These are phyloP conservation scores for Scheffersomyces insectosa DNA, from an alignment of 1,139 yeast genomes.

Conservation along the genomic window DNA sequence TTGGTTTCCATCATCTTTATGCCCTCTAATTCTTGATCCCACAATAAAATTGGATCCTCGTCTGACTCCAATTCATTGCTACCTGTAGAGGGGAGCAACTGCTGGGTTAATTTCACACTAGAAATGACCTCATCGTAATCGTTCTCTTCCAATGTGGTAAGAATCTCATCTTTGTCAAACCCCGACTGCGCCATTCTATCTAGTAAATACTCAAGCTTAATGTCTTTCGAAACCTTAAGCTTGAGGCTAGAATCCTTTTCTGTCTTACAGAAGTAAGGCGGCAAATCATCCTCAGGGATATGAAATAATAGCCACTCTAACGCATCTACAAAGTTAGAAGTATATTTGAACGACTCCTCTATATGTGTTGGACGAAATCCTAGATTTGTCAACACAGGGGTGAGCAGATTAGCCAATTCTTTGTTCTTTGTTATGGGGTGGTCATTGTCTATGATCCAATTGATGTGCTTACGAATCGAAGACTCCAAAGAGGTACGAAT, in stretches of 20 bases:
- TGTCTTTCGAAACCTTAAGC: slow-evolving; percentile 47
- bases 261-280: slow-evolving; percentile 50
- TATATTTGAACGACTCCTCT: slow-evolving; percentile 67
- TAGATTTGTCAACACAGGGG: slow-evolving; percentile 34
- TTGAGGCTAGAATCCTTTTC: slow-evolving; percentile 49
- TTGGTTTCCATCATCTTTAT: slow-evolving; percentile 53
- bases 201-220: slow-evolving; percentile 42
- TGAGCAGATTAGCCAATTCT: slow-evolving; percentile 1
- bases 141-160: slow-evolving; percentile 44
- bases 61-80: slow-evolving; percentile 27
- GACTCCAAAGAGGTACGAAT: slow-evolving; percentile 55
- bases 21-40: slow-evolving; percentile 82
- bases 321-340: slow-evolving; percentile 53
- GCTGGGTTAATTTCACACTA: slow-evolving; percentile 47
- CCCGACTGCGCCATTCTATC: slow-evolving; percentile 67
- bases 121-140: slow-evolving; percentile 52
- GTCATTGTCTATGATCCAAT: slow-evolving; percentile 44
- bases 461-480: slow-evolving; percentile 52
- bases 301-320: slow-evolving; percentile 85
- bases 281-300: slow-evolving; percentile 92
- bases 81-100: background rate
- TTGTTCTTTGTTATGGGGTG: background rate
- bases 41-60: slow-evolving; percentile 38
- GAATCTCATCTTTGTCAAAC: slow-evolving; percentile 63
- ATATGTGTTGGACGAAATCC: slow-evolving; percentile 76